Evolutionary conservation across 2,329 filamentous ascomycete genomes (phyloP).

Genomic region (Trichophyton verrucosum): DNA sequence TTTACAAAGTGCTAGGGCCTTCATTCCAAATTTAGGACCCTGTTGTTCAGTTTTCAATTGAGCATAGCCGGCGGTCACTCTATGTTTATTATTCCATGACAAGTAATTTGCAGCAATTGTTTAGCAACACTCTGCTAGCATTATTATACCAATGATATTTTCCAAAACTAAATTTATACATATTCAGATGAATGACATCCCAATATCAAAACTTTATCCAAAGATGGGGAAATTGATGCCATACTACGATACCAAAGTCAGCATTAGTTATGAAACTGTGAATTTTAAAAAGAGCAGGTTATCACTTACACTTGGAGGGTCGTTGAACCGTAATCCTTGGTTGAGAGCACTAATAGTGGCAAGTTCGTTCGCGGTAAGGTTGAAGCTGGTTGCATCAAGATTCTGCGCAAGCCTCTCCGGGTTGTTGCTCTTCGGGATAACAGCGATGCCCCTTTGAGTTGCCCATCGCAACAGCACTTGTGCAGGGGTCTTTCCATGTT

Average conservation of each 20-base stretch:
- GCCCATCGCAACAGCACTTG: conserved; percentile 81
- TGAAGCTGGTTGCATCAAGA: conserved; percentile 53
- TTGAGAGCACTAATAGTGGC: conserved; percentile 54
- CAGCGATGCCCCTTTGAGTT: conserved; percentile 66
- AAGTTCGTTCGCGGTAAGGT: conserved; percentile 54
- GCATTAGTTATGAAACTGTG: background rate
- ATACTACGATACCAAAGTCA: conserved; percentile 28
- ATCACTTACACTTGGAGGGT: conserved; percentile 54
- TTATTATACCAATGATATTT: background rate
- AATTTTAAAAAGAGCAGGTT: conserved; percentile 11
- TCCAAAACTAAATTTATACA: background rate
- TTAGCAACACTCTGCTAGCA: too few relatives aligned
- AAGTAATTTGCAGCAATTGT: too few relatives aligned
- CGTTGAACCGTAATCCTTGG: conserved; percentile 59
- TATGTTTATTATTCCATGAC: too few relatives aligned
- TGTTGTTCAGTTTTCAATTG: too few relatives aligned
- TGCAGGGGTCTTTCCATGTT: conserved; percentile 59
- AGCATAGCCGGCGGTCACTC: too few relatives aligned
- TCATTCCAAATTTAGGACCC: background rate
- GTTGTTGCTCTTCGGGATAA: conserved; percentile 67
- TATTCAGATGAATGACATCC: background rate
- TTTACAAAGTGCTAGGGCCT: background rate
- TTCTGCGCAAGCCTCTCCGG: conserved; percentile 49
- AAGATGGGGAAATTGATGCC: conserved; percentile 42
- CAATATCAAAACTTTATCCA: conserved; percentile 13